These are phyloP conservation scores for Fraxinus albicans DNA, from an alignment of 305 asterid species.

Conservation along the genomic window DNA sequence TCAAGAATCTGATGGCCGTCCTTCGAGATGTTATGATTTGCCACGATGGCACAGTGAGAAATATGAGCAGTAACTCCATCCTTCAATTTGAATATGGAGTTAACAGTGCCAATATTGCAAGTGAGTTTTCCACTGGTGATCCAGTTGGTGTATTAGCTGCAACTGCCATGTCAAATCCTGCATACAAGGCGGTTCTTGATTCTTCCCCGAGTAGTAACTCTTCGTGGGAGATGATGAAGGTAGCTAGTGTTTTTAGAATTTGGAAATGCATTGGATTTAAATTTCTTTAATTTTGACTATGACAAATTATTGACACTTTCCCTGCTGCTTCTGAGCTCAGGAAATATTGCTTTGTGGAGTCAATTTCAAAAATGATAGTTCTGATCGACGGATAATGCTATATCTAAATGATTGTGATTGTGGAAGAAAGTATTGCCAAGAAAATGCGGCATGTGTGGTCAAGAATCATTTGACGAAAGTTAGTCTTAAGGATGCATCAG, in stretches of 20 bases:
- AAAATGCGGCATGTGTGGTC: conserved; percentile 64
- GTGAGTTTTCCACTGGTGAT: conserved; percentile 94
- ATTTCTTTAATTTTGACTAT: neutral
- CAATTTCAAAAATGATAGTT: conserved; percentile 68
- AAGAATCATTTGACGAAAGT: conserved; percentile 79
- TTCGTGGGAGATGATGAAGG: conserved; percentile 99
- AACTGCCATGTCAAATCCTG: conserved; percentile 99
- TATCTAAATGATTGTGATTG: conserved; percentile 78
- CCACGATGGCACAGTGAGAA: conserved; percentile 86
- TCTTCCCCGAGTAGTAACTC: conserved; percentile 95
- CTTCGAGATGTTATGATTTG: conserved; percentile 93
- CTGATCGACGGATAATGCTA: conserved; percentile 76
- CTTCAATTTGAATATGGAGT: conserved; percentile 89
- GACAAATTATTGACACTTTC: conserved; percentile 10
- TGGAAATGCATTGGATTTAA: conserved; percentile 5
- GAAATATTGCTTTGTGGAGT: conserved; percentile 88
- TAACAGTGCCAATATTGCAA: conserved; percentile 46
- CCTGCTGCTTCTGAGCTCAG: conserved; percentile 45
- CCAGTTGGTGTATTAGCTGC: conserved; percentile 99
- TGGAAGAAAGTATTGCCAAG: conserved; percentile 78
- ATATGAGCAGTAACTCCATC: conserved; percentile 77
- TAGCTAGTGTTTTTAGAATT: conserved; percentile 26
- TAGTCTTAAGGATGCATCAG: conserved; percentile 71
- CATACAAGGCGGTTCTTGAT: conserved; percentile 98
- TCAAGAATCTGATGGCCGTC: conserved; percentile 94